phyloP scores from a whole-genome alignment of 192 early-diverging fungal species.

The Phlyctochytrium arcticum region DNA sequence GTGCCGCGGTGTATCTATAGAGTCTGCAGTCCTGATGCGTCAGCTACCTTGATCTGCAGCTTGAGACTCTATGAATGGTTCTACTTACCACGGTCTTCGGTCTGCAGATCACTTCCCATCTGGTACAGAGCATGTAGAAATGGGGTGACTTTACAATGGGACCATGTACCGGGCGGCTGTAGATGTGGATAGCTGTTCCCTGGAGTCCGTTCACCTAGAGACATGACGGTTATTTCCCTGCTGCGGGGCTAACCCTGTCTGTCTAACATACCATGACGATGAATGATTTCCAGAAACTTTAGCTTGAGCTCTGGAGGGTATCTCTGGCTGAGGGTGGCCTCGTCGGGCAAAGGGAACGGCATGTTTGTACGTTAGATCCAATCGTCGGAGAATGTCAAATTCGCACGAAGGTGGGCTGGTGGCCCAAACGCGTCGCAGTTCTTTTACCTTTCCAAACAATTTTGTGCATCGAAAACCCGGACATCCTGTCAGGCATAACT shows the following conservation, averaged over 20 bases:
- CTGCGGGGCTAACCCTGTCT: background rate
- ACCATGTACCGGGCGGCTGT: slow-evolving; percentile 21
- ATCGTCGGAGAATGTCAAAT: too few species aligned
- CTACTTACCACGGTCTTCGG: background rate
- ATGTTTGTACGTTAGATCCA: too few species aligned
- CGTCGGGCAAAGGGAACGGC: slow-evolving; percentile 27
- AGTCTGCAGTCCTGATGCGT: background rate
- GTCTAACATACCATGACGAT: slow-evolving; percentile 33
- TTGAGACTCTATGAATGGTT: too few species aligned
- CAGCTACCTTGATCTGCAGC: too few species aligned
- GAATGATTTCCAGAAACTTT: slow-evolving; percentile 50
- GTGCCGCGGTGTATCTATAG: background rate
- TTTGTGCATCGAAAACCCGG: too few species aligned
- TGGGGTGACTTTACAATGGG: background rate
- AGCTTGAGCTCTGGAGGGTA: slow-evolving; percentile 45
- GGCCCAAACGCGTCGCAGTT: too few species aligned
- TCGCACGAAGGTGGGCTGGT: too few species aligned
- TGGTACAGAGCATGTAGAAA: slow-evolving; percentile 23
- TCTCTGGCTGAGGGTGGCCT: background rate
- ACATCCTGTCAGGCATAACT: too few species aligned
- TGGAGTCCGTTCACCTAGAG: too few species aligned
- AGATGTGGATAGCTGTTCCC: slow-evolving; percentile 3
- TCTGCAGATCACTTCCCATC: slow-evolving; percentile 2
- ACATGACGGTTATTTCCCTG: background rate
- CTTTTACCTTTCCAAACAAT: too few species aligned